These are phyloP conservation scores for Arthrobotrys entomopaga DNA, from an alignment of 2,329 filamentous ascomycete genomes.

Conservation along the genomic window DNA sequence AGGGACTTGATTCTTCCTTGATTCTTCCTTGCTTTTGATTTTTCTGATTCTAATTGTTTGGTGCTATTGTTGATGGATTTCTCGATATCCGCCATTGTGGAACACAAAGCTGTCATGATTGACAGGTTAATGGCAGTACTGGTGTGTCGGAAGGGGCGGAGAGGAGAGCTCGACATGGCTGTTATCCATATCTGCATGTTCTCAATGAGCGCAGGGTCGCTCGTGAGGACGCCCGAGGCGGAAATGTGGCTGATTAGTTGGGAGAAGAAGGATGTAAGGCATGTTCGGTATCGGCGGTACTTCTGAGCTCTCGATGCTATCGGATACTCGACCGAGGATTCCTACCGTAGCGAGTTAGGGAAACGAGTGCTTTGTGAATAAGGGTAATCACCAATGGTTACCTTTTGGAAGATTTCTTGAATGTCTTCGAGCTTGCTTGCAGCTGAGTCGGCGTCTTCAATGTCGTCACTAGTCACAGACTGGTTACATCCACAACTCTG, in stretches of 20 bases:
- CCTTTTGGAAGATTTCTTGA: constrained; percentile 86
- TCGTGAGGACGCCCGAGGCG: constrained; percentile 82
- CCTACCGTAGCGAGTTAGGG: constrained; percentile 62
- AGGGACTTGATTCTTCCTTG: constrained; percentile 80
- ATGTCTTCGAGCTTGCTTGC: constrained; percentile 81
- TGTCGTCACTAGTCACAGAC: constrained; percentile 81
- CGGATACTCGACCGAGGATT: constrained; percentile 89
- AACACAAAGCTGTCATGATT: constrained; percentile 80
- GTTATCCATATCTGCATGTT: constrained; percentile 90
- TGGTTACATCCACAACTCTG: constrained; percentile 80
- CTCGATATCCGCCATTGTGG: constrained; percentile 76
- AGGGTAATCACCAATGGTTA: constrained; percentile 61
- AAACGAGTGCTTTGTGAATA: too few species aligned
- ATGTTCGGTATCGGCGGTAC: constrained; percentile 78
- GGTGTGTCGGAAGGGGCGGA: constrained; percentile 92
- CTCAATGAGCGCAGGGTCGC: constrained; percentile 79
- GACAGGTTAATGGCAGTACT: constrained; percentile 85
- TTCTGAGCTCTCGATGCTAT: constrained; percentile 83
- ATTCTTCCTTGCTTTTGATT: constrained; percentile 77
- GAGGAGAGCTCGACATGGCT: constrained; percentile 86
- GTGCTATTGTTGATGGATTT: constrained; percentile 78
- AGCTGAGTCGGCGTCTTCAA: constrained; percentile 88
- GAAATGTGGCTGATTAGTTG: constrained; percentile 81
- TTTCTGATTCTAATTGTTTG: constrained; percentile 81
- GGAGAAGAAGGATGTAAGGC: constrained; percentile 81